Conservation (phyloP, 805 yeast species). For the Candida pseudoglaebosa region DNA sequence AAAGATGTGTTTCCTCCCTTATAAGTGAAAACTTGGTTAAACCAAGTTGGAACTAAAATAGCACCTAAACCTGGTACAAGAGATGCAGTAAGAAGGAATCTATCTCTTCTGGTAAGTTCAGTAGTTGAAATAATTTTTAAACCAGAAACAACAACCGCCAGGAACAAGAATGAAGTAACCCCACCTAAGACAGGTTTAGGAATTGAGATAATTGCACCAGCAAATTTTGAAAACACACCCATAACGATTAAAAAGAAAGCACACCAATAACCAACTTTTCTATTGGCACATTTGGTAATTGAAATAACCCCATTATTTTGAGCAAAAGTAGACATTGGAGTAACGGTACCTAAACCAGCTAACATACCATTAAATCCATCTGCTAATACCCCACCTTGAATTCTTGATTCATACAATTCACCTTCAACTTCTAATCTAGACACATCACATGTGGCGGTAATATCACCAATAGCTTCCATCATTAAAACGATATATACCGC, state of each 20-base stretch:
- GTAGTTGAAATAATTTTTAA: constrained; percentile 58
- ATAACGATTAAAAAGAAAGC: constrained; percentile 75
- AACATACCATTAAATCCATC: constrained; percentile 80
- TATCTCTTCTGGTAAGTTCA: constrained; percentile 66
- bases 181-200: constrained; percentile 63
- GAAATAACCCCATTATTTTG: constrained; percentile 95
- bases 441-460: constrained; percentile 91
- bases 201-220: constrained; percentile 77
- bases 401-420: constrained; percentile 70
- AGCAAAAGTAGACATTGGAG: constrained; percentile 92
- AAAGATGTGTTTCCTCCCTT: constrained; percentile 54
- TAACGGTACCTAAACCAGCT: constrained; percentile 74
- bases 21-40: constrained; percentile 60
- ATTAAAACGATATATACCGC: constrained; percentile 78
- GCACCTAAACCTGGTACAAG: constrained; percentile 67
- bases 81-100: constrained; percentile 66
- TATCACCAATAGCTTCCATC: constrained; percentile 95
- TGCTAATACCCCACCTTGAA: constrained; percentile 90
- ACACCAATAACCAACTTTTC: constrained; percentile 77
- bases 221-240: constrained; percentile 86
- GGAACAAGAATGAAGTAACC: constrained; percentile 75
- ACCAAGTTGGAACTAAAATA: constrained; percentile 62
- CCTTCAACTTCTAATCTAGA: constrained; percentile 85
- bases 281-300: constrained; percentile 85
- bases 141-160: constrained; percentile 75